Conservation (phyloP, 2,329 filamentous ascomycete genomes). For the Teratosphaeria zuluensis region DNA sequence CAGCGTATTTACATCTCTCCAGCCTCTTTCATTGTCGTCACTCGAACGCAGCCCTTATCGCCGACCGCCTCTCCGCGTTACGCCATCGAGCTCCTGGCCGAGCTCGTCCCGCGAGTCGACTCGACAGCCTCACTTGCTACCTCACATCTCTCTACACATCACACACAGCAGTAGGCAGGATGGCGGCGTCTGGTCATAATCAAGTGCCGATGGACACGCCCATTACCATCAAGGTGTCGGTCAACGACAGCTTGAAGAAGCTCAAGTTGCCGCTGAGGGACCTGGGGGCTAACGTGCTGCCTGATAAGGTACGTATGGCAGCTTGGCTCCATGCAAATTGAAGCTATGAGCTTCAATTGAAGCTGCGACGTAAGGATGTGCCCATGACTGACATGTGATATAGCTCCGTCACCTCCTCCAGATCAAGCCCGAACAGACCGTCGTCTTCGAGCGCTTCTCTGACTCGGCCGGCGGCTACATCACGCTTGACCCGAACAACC, state of each 20-base stretch:
- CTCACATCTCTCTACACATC: constrained; percentile 1
- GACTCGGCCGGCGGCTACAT: constrained; percentile 81
- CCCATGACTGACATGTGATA: constrained; percentile 9
- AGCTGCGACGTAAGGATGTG: background rate
- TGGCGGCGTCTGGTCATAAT: constrained; percentile 4
- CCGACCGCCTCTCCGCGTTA: background rate
- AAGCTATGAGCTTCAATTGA: constrained; percentile 6
- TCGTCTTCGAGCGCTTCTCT: constrained; percentile 83
- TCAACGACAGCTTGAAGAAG: constrained; percentile 65
- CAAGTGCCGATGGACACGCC: constrained; percentile 47
- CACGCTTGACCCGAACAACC: constrained; percentile 65
- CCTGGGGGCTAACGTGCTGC: constrained; percentile 62
- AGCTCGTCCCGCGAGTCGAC: background rate
- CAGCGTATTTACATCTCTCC: background rate
- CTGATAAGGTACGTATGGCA: constrained; percentile 63
- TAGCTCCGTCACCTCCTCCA: constrained; percentile 62
- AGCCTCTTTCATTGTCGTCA: background rate
- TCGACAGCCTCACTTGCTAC: background rate
- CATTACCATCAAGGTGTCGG: constrained; percentile 77
- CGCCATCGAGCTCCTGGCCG: background rate
- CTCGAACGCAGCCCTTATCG: background rate
- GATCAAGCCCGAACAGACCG: constrained; percentile 52
- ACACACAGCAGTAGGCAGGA: constrained; percentile 1
- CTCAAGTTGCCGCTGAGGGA: constrained; percentile 87
- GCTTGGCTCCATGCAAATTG: background rate